Conservation (phyloP, 2,329 filamentous ascomycete species). For the Teratosphaeria pseudoeucalypti region DNA sequence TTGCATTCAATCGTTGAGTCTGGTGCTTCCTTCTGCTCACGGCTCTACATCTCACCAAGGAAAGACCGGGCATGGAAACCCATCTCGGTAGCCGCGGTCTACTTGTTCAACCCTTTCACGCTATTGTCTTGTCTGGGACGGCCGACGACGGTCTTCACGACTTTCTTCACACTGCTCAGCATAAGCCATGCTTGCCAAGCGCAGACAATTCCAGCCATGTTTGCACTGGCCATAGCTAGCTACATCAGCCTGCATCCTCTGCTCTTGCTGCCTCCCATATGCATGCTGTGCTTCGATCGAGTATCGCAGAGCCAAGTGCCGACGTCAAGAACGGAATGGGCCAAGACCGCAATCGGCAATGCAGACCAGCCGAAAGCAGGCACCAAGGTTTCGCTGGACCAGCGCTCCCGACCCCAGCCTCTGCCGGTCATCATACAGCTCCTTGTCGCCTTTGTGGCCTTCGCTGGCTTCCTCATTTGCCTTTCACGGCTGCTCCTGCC, state of each 20-base stretch:
- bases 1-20: constrained; percentile 72
- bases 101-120: constrained; percentile 90
- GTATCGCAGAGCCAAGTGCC: constrained; percentile 5
- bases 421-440: constrained; percentile 35
- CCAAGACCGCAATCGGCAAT: background rate
- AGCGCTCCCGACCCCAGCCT: constrained; percentile 8
- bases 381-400: constrained; percentile 11
- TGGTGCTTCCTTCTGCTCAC: constrained; percentile 63
- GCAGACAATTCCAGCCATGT: constrained; percentile 60
- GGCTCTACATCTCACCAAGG: constrained; percentile 67
- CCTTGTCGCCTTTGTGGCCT: constrained; percentile 42
- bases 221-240: constrained; percentile 75
- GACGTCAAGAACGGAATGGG: constrained; percentile 1
- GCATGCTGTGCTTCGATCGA: constrained; percentile 67
- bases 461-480: constrained; percentile 52
- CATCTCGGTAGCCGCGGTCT: constrained; percentile 70
- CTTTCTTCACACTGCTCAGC: constrained; percentile 74
- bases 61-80: constrained; percentile 65
- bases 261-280: constrained; percentile 71
- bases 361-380: background rate
- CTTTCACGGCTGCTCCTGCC: constrained; percentile 65
- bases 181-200: constrained; percentile 71
- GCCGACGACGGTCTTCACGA: constrained; percentile 80
- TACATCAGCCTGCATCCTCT: constrained; percentile 90
- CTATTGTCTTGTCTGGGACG: constrained; percentile 83